Conservation (phyloP, 495 filamentous ascomycete species). For the Podospora pseudoanserina region DNA sequence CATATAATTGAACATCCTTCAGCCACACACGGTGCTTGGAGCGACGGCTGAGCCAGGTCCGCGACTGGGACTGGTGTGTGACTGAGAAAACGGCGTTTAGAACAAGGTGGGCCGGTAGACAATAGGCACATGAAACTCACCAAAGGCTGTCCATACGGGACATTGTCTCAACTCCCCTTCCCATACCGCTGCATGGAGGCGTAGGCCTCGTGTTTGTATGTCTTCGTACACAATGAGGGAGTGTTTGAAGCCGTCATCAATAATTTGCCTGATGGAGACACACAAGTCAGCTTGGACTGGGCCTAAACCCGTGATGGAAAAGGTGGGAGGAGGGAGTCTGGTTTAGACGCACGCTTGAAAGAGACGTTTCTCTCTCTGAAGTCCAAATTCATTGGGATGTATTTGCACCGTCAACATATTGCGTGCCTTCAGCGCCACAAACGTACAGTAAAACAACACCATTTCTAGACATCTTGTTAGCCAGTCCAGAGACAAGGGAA, state of each 20-base stretch:
- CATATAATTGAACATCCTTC: slow-evolving; percentile 56
- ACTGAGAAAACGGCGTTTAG: slow-evolving; percentile 38
- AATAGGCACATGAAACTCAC: slow-evolving; percentile 30
- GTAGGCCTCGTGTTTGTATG: slow-evolving; percentile 55
- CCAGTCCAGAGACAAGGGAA: background rate
- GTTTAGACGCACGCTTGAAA: slow-evolving; percentile 61
- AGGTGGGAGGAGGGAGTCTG: too few species aligned
- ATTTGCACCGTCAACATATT: slow-evolving; percentile 53
- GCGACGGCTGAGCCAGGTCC: slow-evolving; percentile 54
- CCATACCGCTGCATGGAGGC: slow-evolving; percentile 50
- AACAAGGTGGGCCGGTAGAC: background rate
- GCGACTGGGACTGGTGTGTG: slow-evolving; percentile 54
- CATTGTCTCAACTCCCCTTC: slow-evolving; percentile 48
- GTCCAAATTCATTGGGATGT: slow-evolving; percentile 55
- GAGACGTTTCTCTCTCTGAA: slow-evolving; percentile 59
- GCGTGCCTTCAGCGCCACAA: slow-evolving; percentile 69
- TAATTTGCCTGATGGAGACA: slow-evolving; percentile 55
- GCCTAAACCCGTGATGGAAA: background rate
- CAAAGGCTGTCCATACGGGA: slow-evolving; percentile 75
- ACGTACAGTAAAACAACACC: slow-evolving; percentile 75
- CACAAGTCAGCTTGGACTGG: background rate
- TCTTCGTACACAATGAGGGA: slow-evolving; percentile 71
- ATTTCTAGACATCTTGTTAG: slow-evolving; percentile 46
- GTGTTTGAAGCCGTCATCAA: slow-evolving; percentile 67
- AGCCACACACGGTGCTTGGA: slow-evolving; percentile 55